Evolutionary conservation across 371 early-diverging fungal species (phyloP), one percentile per base, ranked within the genome.

Genomic region (Sporodiniella umbellata): DNA sequence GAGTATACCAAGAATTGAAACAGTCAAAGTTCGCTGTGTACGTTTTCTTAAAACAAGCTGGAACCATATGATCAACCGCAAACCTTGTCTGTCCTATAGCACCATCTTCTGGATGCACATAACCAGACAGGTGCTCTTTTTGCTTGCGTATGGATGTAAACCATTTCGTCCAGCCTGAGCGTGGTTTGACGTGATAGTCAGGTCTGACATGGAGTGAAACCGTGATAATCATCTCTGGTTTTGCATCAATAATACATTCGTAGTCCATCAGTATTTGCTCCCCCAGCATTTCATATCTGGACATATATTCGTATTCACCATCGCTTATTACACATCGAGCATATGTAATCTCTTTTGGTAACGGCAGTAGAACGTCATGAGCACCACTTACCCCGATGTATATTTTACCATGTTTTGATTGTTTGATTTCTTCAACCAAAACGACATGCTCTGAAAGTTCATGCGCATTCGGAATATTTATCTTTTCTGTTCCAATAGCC

Each of bases 161-260:
- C 42, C 60, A 56, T 30, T 53, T 22, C 18, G 55, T 59, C 37
- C 69, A 45, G 12, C 68, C 65, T 1, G 68, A 58, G 0, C 56
- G 45, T 1, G 72, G 72, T 26, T 71, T 75, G 2, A 72, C 64
- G 47, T 69, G 66, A 40, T 68, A 62, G 35, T 75, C 76, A 3
- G 71, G 69, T 8, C 74, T 66, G 4, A 77, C 78, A 53, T 73
- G 73, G 4, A 77, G 28, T 0, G 78, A 61, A 0, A 77, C 60
- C n/a, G 65, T 70, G 25, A 77, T 51, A 33, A 72, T 72, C 62
- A 67, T 66, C 11, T 67, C 70, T 2, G 78, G 74, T 3, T 47
- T 48, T 2, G 68, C 61, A 30, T 71, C 68, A 8, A 72, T 56
- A 31, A 68, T 52, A 22, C 73, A 77, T 33, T 77, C 78, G 38